phyloP scores from a whole-genome alignment of 2,329 filamentous ascomycete species.

The Cladorrhinum sp. region DNA sequence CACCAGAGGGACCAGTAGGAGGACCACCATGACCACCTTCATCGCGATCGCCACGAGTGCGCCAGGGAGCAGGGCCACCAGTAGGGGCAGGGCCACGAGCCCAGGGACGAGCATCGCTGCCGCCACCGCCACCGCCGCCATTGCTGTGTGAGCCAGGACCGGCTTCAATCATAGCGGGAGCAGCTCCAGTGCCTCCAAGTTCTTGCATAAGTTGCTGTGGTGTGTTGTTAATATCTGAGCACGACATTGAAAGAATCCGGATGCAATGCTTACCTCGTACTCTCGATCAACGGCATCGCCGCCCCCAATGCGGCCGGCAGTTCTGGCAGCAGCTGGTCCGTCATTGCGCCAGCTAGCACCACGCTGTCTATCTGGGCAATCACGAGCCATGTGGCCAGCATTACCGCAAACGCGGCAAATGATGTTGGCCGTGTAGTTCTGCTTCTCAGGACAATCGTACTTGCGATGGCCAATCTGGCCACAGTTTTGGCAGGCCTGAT shows the following conservation, averaged over 20 bases:
- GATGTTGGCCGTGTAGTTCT: conserved; percentile 98
- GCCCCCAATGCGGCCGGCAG: conserved; percentile 65
- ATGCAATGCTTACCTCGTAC: conserved; percentile 71
- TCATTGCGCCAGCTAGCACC: conserved; percentile 91
- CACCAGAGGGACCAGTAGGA: conserved; percentile 41
- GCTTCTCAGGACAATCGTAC: conserved; percentile 96
- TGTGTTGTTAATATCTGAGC: conserved; percentile 39
- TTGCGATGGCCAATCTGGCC: conserved; percentile 98
- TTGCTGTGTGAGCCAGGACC: conserved; percentile 57
- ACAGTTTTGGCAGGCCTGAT: conserved; percentile 98
- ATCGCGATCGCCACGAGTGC: conserved; percentile 52
- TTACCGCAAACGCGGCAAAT: conserved; percentile 98
- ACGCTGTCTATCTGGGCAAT: conserved; percentile 91
- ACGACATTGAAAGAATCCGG: not conserved
- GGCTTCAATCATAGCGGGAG: conserved; percentile 81
- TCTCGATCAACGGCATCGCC: conserved; percentile 89
- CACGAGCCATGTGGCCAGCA: conserved; percentile 95
- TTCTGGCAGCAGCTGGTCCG: conserved; percentile 48
- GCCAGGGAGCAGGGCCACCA: conserved; percentile 81
- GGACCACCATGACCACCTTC: conserved; percentile 39
- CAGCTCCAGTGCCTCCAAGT: conserved; percentile 70
- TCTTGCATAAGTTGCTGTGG: conserved; percentile 92
- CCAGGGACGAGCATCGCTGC: conserved; percentile 74
- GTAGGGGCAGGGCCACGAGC: conserved; percentile 69
- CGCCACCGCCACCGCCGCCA: conserved; percentile 60